Percentiles rank a stretch among this genome's conserved stretches.
Conservation (phyloP, 1,139 yeast species). For the Hanseniaspora uvarum region DNA sequence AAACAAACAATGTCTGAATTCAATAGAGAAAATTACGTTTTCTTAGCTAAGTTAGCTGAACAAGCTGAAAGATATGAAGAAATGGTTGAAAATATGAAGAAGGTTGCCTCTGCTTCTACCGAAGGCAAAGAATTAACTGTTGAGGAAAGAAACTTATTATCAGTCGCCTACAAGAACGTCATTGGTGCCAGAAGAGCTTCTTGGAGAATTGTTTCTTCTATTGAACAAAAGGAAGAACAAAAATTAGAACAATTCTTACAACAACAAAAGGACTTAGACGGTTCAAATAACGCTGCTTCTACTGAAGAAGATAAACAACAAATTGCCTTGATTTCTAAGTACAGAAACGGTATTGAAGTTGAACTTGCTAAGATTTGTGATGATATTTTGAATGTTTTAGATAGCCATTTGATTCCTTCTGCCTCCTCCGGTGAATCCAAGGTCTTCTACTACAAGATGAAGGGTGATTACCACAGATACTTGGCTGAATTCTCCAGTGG, state of each 20-base stretch:
- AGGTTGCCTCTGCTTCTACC: slow-evolving; percentile 66
- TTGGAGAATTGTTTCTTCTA: slow-evolving; percentile 96
- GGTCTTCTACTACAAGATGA: slow-evolving; percentile 98
- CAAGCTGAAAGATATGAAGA: slow-evolving; percentile 99
- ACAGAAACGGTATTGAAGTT: slow-evolving; percentile 87
- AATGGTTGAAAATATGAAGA: slow-evolving; percentile 98
- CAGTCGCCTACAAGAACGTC: slow-evolving; percentile 96
- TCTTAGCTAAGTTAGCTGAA: slow-evolving; percentile 97
- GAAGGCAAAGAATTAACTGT: slow-evolving; percentile 84
- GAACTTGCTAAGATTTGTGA: slow-evolving; percentile 92
- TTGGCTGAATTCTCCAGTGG: slow-evolving; percentile 91
- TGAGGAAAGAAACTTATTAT: slow-evolving; percentile 92
- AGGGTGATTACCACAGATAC: slow-evolving; percentile 99
- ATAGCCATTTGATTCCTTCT: slow-evolving; percentile 81
- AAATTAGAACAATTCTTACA: slow-evolving; percentile 56
- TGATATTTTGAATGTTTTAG: slow-evolving; percentile 79
- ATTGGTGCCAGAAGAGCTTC: slow-evolving; percentile 99
- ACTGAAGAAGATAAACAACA: slow-evolving; percentile 41
- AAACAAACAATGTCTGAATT: slow-evolving; percentile 46
- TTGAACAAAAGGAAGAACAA: slow-evolving; percentile 96
- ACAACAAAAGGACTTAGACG: slow-evolving; percentile 16
- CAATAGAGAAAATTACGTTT: slow-evolving; percentile 95
- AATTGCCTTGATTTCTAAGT: slow-evolving; percentile 80
- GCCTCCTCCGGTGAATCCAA: slow-evolving; percentile 96
- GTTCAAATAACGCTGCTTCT: not conserved